Conservation (phyloP, 257 asterid genomes). For the Solanum piurae region DNA sequence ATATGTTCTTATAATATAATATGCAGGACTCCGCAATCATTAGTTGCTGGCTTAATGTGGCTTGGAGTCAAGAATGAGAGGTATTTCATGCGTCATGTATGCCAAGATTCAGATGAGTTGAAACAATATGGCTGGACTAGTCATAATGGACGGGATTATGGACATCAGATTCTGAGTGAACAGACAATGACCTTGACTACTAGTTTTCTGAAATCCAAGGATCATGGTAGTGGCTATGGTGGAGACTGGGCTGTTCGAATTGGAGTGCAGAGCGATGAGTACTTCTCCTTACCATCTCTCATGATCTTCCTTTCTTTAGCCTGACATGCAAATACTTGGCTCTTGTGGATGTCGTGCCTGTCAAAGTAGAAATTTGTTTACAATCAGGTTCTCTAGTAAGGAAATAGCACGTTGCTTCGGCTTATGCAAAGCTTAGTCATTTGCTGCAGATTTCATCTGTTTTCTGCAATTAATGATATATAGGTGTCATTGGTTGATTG, state of each 20-base stretch:
- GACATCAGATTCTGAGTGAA: conserved; percentile 73
- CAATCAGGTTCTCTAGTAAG: not conserved
- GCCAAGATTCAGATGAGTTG: conserved; percentile 87
- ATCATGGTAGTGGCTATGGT: conserved; percentile 78
- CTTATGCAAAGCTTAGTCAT: not conserved
- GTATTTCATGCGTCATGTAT: conserved; percentile 76
- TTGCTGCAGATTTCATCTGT: not conserved
- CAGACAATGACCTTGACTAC: conserved; percentile 67
- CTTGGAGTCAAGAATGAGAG: conserved; percentile 79
- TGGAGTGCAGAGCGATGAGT: conserved; percentile 60
- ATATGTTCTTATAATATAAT: conserved; percentile 17
- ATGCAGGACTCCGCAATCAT: conserved; percentile 80
- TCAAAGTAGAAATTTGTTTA: not conserved
- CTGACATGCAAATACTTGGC: not conserved
- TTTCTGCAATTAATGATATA: not conserved
- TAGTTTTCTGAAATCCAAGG: conserved; percentile 73
- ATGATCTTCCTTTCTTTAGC: conserved; percentile 8
- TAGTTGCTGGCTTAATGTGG: conserved; percentile 98
- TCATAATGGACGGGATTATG: conserved; percentile 93
- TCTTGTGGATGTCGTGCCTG: not conserved
- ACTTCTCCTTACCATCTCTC: conserved; percentile 20
- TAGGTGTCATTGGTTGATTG: not conserved
- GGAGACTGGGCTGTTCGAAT: conserved; percentile 95
- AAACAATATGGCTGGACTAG: conserved; percentile 84
- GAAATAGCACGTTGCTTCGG: not conserved